Conservation (phyloP, 257 asterid species). For the Misopates orontium region DNA sequence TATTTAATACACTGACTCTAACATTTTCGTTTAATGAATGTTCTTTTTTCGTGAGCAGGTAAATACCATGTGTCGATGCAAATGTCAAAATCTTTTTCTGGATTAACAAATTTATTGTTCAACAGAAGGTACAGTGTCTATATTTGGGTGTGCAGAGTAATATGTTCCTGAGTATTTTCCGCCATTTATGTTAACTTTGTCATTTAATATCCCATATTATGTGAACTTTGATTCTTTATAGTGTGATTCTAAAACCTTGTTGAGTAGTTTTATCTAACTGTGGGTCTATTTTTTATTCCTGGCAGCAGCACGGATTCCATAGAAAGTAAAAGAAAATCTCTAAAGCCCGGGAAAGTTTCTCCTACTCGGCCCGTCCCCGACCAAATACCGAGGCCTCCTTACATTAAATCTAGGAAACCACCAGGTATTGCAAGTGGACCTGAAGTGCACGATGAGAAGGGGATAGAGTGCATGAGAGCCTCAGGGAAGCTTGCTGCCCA, state of each 20-base stretch:
- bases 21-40: no score
- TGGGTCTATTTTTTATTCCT: constrained; percentile 20
- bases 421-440: constrained; percentile 74
- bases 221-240: not conserved
- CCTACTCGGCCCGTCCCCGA: constrained; percentile 77
- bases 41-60: constrained; percentile 50
- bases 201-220: not conserved
- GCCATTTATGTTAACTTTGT: not conserved
- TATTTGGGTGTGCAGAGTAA: not conserved
- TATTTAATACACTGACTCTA: not conserved
- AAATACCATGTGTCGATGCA: constrained; percentile 57
- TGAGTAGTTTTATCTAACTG: not conserved
- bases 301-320: constrained; percentile 56
- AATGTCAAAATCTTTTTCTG: constrained; percentile 64
- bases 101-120: constrained; percentile 63
- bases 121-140: constrained; percentile 51
- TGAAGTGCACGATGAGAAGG: constrained; percentile 80
- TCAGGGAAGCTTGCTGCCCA: constrained; percentile 95
- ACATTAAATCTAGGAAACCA: constrained; percentile 67
- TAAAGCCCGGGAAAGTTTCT: constrained; percentile 85
- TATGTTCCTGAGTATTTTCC: not conserved
- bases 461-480: constrained; percentile 91
- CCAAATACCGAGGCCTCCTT: constrained; percentile 78
- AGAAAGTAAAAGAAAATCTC: constrained; percentile 50
- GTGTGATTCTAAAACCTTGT: not conserved